phyloP scores from a whole-genome alignment of 176 grass and related monocot species.

The Zoysia japonica region DNA sequence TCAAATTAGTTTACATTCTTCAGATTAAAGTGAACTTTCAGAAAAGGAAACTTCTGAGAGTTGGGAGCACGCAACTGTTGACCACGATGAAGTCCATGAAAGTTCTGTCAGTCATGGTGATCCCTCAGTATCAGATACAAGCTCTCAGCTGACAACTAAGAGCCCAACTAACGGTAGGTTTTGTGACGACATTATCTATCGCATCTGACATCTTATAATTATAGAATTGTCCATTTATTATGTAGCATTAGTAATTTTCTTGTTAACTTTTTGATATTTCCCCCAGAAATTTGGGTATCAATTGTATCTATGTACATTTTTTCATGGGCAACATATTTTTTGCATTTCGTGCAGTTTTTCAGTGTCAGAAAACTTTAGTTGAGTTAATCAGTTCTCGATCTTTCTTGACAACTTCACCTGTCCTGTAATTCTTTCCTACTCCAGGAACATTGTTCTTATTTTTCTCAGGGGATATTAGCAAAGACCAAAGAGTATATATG shows the following conservation, averaged over 20 bases:
- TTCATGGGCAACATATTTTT: too few species aligned
- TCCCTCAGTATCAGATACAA: constrained; percentile 14
- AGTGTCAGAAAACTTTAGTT: too few species aligned
- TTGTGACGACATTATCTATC: neutral
- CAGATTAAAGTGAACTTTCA: constrained; percentile 23
- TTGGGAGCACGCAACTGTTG: constrained; percentile 26
- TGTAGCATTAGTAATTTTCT: neutral
- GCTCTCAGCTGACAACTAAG: neutral
- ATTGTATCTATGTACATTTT: too few species aligned
- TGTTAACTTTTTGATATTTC: neutral
- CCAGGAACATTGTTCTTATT: too few species aligned
- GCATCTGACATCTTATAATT: neutral
- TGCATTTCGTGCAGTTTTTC: too few species aligned
- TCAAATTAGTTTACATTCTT: constrained; percentile 41
- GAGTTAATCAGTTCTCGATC: too few species aligned
- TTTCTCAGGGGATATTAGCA: too few species aligned
- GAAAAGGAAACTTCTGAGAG: constrained; percentile 34
- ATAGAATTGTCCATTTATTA: neutral
- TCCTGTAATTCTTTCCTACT: too few species aligned
- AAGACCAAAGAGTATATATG: too few species aligned
- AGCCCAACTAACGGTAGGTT: constrained; percentile 36
- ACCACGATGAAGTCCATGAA: neutral
- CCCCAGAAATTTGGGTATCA: too few species aligned
- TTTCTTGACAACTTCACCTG: too few species aligned
- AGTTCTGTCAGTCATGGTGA: constrained; percentile 3